phyloP scores from a whole-genome alignment of 2,329 filamentous ascomycete genomes.

The Xylariaceae sp. region DNA sequence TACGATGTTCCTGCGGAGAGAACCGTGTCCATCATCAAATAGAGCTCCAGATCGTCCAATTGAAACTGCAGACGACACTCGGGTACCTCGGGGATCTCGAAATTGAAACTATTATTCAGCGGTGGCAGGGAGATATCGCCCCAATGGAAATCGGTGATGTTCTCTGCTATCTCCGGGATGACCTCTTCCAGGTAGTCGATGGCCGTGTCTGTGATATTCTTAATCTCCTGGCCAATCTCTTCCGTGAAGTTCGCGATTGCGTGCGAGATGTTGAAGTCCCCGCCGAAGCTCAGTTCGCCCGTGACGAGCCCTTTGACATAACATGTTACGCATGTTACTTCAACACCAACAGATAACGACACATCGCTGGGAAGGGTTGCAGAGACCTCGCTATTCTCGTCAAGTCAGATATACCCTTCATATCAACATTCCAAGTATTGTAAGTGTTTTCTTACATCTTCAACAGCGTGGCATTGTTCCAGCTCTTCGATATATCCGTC shows the following conservation, averaged over 20 bases:
- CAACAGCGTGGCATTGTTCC: constrained; percentile 37
- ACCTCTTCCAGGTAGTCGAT: constrained; percentile 27
- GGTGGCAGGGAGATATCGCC: constrained; percentile 34
- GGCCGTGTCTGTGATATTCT: constrained; percentile 32
- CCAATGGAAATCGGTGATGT: constrained; percentile 23
- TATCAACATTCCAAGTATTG: background rate
- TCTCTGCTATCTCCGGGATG: constrained; percentile 5
- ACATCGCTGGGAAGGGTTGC: constrained; percentile 20
- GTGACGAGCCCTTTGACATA: constrained; percentile 45
- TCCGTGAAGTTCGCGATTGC: constrained; percentile 32
- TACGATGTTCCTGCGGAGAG: constrained; percentile 41
- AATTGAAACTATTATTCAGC: constrained; percentile 39
- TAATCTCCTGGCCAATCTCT: constrained; percentile 31
- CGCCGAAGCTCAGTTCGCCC: constrained; percentile 39
- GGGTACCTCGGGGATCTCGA: constrained; percentile 41
- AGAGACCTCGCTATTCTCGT: background rate
- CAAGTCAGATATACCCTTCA: constrained; percentile 7
- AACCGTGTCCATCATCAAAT: constrained; percentile 42
- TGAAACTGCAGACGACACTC: constrained; percentile 40
- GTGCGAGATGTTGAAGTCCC: constrained; percentile 37
- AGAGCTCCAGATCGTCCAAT: constrained; percentile 49
- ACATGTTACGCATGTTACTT: constrained; percentile 44
- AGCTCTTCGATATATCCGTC: constrained; percentile 36
- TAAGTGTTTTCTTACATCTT: constrained; percentile 27
- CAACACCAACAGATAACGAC: constrained; percentile 28